Evolutionary conservation across 768 basidiomycete genomes (phyloP), one percentile per base, ranked within the genome.

Genomic region (Boletus huronensis): DNA sequence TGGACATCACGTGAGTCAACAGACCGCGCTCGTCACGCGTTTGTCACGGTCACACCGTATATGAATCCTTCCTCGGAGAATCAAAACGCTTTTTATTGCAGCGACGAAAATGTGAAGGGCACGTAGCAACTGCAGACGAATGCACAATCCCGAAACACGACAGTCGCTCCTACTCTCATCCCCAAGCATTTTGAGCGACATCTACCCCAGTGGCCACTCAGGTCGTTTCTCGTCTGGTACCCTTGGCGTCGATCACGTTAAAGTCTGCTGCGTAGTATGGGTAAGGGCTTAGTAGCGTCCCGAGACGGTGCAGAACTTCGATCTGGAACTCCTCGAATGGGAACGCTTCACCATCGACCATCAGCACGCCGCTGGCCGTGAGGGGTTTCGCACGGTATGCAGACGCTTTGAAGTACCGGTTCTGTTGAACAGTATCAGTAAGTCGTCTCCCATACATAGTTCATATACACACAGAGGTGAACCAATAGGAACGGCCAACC

Each of bases 291-390:
- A 90, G 70, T 28, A 89, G 66, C 0, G 82, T 86, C 21, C 80
- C 88, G 25, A 89, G 68, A 13, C 80, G 79, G n/a, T 74, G 75
- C 60, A 90, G 83, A 10, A 87, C 84, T 68, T 93, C 89, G 3
- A 93, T 83, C 59, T 88, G 80, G 64, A 82, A 93, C 62, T 85
- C 82, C 64, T 84, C 78, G 58, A 88, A 87, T 10, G 87, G 87
- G 61, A 81, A 86, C 5, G 72, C 62, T 71, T 95, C 93, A 8
- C 93, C 93, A 60, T 95, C 93, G 17, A 95, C 76, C 14, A 87
- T 75, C 17, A 93, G 63, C 60, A 73, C 71, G 2, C 87, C 87
- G 31, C 81, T 75, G 3, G 72, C 49, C 3, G 74, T 64, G 29
- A 82, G 71, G 5, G 88, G 85, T 64, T 82, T 84, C 29, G 90